A percentile compares a stretch with the other conserved stretches of the same genome.
These are phyloP conservation scores for Pleurotus pulmonarius DNA, from an alignment of 768 basidiomycete species.

Conservation along the genomic window DNA sequence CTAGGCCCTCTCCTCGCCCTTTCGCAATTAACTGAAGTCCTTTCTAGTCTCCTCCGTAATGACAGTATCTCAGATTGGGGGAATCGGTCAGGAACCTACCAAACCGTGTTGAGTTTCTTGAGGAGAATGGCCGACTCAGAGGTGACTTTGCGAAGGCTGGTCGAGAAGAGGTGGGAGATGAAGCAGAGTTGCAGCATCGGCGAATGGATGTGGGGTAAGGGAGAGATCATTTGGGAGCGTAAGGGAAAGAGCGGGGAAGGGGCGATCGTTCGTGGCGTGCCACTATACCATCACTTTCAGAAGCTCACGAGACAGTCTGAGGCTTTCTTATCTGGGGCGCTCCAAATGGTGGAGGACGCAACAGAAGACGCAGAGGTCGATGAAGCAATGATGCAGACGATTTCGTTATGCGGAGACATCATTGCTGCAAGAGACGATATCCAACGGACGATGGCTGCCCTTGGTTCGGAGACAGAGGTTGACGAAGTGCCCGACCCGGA, in stretches of 20 bases:
- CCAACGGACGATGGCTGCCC: slow-evolving; percentile 39
- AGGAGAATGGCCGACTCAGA: slow-evolving; percentile 49
- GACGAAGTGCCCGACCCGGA: slow-evolving; percentile 4
- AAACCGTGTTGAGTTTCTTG: slow-evolving; percentile 44
- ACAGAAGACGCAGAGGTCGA: slow-evolving; percentile 32
- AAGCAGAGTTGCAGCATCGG: slow-evolving; percentile 36
- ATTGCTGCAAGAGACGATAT: slow-evolving; percentile 47
- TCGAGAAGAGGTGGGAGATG: slow-evolving; percentile 35
- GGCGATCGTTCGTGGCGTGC: slow-evolving; percentile 28
- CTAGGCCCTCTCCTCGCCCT: slow-evolving; percentile 36
- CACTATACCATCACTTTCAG: slow-evolving; percentile 48
- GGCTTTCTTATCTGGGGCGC: slow-evolving; percentile 43
- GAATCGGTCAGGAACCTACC: slow-evolving; percentile 39
- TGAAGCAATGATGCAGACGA: slow-evolving; percentile 35
- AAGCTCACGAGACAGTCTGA: slow-evolving; percentile 50
- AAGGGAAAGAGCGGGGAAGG: slow-evolving; percentile 20
- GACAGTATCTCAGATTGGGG: slow-evolving; percentile 56
- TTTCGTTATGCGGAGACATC: slow-evolving; percentile 49
- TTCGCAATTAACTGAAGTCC: slow-evolving; percentile 43
- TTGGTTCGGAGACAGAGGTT: slow-evolving; percentile 21
- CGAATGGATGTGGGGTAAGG: slow-evolving; percentile 45
- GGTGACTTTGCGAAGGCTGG: slow-evolving; percentile 41
- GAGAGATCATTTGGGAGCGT: slow-evolving; percentile 37
- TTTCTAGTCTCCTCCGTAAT: slow-evolving; percentile 46
- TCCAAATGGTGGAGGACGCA: slow-evolving; percentile 31